Evolutionary conservation across 495 filamentous ascomycete species (phyloP).

Genomic region (Trichoderma erinaceum): DNA sequence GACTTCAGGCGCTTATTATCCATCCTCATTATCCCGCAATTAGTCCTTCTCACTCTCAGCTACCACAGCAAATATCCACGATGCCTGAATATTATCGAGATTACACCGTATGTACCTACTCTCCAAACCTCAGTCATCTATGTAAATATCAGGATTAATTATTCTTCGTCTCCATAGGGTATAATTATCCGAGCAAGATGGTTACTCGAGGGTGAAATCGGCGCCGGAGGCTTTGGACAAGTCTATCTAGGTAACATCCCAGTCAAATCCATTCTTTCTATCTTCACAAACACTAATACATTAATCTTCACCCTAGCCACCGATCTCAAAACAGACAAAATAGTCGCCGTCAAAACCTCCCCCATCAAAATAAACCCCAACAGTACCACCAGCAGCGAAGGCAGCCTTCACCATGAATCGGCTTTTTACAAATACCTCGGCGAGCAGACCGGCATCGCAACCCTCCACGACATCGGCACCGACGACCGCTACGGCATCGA

Average conservation of each 20-base stretch:
- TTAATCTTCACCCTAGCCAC: conserved; percentile 27
- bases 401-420: conserved; percentile 23
- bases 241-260: conserved; percentile 14
- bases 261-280: neutral
- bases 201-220: conserved; percentile 26
- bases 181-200: conserved; percentile 22
- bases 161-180: conserved; percentile 21
- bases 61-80: too few species aligned
- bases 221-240: conserved; percentile 26
- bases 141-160: neutral
- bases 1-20: too few species aligned
- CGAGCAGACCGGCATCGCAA: conserved; percentile 29
- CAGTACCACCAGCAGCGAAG: neutral
- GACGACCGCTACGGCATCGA: conserved; percentile 24
- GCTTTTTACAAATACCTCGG: conserved; percentile 24
- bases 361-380: conserved; percentile 19
- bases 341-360: conserved; percentile 34
- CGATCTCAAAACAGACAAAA: conserved; percentile 26
- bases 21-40: too few species aligned
- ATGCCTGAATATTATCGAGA: too few species aligned
- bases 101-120: too few species aligned
- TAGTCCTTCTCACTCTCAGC: too few species aligned
- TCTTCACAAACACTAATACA: neutral
- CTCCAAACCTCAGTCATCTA: too few species aligned
- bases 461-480: conserved; percentile 25